Evolutionary conservation across 2,329 filamentous ascomycete genomes (phyloP).

Genomic region (Chrysoporthe deuterocubensis): DNA sequence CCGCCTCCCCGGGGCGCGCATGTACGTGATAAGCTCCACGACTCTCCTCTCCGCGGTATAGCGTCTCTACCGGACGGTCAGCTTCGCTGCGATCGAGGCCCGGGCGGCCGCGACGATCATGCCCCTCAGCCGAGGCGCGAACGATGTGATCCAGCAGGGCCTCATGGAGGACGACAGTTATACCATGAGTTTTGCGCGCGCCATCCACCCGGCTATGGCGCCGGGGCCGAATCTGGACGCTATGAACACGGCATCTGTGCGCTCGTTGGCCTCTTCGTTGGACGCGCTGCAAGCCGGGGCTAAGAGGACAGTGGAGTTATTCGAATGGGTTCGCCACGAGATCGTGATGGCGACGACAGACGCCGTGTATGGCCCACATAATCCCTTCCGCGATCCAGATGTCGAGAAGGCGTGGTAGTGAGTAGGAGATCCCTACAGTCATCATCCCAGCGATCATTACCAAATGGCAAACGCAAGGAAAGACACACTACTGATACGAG

Average conservation of each 20-base stretch:
- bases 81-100: neutral
- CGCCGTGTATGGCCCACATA: no score
- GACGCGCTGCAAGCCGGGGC: no score
- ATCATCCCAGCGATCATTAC: no score
- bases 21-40: conserved; percentile 35
- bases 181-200: conserved; percentile 13
- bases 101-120: neutral
- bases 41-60: conserved; percentile 31
- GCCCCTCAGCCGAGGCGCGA: neutral
- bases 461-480: no score
- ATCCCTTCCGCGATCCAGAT: no score
- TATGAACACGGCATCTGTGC: no score
- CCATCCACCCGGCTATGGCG: conserved; percentile 19
- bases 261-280: no score
- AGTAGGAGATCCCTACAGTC: conserved; percentile 4
- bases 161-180: conserved; percentile 19
- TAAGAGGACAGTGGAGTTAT: no score
- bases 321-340: no score
- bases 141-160: conserved; percentile 10
- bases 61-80: neutral
- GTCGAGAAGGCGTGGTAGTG: conserved; percentile 13
- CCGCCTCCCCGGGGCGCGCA: conserved; percentile 33
- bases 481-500: no score
- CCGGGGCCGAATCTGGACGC: neutral
- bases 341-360: no score